Evolutionary conservation across 805 yeast species (phyloP), one percentile per base, ranked within the genome.

Genomic region (Hanseniaspora lachancei): DNA sequence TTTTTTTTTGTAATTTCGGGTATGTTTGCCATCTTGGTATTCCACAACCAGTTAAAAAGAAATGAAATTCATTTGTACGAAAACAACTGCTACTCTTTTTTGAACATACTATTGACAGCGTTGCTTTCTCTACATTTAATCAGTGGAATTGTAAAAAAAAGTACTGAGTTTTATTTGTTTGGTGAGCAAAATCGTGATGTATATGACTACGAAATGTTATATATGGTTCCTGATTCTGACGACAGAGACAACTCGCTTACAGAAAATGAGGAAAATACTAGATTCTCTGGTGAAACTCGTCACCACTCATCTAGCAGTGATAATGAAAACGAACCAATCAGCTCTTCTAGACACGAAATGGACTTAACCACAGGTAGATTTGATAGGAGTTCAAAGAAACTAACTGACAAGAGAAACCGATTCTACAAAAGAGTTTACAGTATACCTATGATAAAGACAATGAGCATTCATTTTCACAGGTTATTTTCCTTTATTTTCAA

Each of bases 51-150:
- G 18, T 82, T 81, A 24, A 84, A 86, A 0, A 73, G 63, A 29
- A 65, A 76, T 18, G 18, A 44, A 5, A 49, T 55, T 13, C 35
- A 55, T 55, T 71, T 87, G 62, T 91, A 87, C 66, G 95, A 95
- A 0, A 73, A 76, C 42, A 86, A 86, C 64, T 82, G 84, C 0
- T 89, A 89, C 68, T 70, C 78, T 15, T 77, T 75, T 62, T 80
- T 86, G 79, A 76, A 84, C 24, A 71, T 77, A 64, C 76, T 85
- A 12, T 68, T 88, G 57, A 68, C 83, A 12, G 64, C 82, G 50
- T 66, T 80, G 12, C 67, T 81, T 1, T 57, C 75, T 1, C 68
- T 72, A 2, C 95, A 86, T 60, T 78, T 76, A 63, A 58, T 72
- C 13, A 64, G 79, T 18, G 82, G 88, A 0, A 60, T 81, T 7